These are phyloP conservation scores for Kluyveromyces dobzhanskii DNA, from an alignment of 805 yeast species.

Conservation along the genomic window DNA sequence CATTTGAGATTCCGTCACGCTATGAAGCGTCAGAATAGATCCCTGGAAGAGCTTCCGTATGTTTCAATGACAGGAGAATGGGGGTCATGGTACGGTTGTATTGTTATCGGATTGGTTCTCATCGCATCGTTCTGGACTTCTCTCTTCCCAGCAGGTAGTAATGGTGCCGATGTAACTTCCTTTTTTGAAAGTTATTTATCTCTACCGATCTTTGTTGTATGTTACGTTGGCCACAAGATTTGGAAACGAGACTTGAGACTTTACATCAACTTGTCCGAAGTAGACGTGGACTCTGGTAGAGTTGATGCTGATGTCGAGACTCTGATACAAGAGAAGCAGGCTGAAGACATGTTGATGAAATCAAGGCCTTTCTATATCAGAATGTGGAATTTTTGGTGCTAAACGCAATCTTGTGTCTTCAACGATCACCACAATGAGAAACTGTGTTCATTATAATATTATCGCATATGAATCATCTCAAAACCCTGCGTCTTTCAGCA, in stretches of 20 bases:
- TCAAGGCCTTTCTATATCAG: conserved; percentile 38
- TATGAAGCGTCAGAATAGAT: conserved; percentile 46
- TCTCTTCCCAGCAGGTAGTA: conserved; percentile 54
- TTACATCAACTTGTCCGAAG: conserved; percentile 36
- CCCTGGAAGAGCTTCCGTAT: conserved; percentile 53
- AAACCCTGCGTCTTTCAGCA: too few species aligned
- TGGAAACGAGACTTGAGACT: conserved; percentile 33
- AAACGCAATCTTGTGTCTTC: conserved; percentile 5
- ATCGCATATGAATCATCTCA: too few species aligned
- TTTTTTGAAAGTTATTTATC: conserved; percentile 65
- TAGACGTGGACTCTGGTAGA: conserved; percentile 55
- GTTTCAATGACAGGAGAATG: conserved; percentile 52
- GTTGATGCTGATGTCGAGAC: conserved; percentile 44
- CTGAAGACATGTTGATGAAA: conserved; percentile 33
- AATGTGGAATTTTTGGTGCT: conserved; percentile 39
- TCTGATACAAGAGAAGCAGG: conserved; percentile 40
- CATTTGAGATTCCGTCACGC: conserved; percentile 51
- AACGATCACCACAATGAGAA: too few species aligned
- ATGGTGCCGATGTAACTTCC: conserved; percentile 38
- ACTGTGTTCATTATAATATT: too few species aligned
- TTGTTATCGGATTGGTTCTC: conserved; percentile 47
- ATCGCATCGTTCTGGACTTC: conserved; percentile 76
- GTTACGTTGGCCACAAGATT: conserved; percentile 52
- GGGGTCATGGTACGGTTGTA: conserved; percentile 54
- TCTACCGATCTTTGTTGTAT: conserved; percentile 51